Base-by-base conservation (phyloP, 306 rosid genomes). In the Quercus wislizeni region DNA sequence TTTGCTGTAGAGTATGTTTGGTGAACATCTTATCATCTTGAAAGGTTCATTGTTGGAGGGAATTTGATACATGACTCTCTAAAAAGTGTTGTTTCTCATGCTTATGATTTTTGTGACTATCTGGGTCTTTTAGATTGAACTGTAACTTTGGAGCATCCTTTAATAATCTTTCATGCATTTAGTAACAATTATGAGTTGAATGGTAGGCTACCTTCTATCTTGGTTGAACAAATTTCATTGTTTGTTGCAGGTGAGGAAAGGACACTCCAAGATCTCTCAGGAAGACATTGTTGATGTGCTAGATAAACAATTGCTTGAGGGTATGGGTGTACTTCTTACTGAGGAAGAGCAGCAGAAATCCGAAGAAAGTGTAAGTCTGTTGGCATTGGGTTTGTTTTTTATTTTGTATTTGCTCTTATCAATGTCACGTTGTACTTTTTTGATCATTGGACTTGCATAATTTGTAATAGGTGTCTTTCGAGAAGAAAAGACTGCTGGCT, bases 251-350 rank as follows among this genome's bases (percentile, higher is more conserved):
- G 99, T 95, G 79, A 89, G 99, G 80, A 93, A 91, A 77, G 99
- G 98, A 33, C 93, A 79, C 80, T 86, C 93, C 28, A 86, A 81
- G 87, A 88, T 93, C 69, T 86, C 73, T 79, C 97, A 95, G 88
- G 74, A 85, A 84, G 98, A 95, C 78, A 75, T 95, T 79, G 77
- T 88, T 79, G 98, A 95, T 85, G 99, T 95, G 69, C 80, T 95
- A 83, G 99, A 95, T 85, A 93, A 95, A 87, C 98, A 95, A 85
- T 85, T 95, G 75, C 98, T 95, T 30, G 99, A 93, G 93, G 99
- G 99, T 64, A 95, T 90, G 98, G 99, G 99, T 52, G 99, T 95
- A 75, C 99, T 93, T 82, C 95, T 95, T 83, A 93, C 99, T 1
- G 99, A 93, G 78, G 99, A 95, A 80, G 99, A 95, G 90, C 98